Evolutionary conservation across 2,329 filamentous ascomycete genomes (phyloP), one percentile per base, ranked within the genome.

Genomic region (Hypoxylon rubiginosum): DNA sequence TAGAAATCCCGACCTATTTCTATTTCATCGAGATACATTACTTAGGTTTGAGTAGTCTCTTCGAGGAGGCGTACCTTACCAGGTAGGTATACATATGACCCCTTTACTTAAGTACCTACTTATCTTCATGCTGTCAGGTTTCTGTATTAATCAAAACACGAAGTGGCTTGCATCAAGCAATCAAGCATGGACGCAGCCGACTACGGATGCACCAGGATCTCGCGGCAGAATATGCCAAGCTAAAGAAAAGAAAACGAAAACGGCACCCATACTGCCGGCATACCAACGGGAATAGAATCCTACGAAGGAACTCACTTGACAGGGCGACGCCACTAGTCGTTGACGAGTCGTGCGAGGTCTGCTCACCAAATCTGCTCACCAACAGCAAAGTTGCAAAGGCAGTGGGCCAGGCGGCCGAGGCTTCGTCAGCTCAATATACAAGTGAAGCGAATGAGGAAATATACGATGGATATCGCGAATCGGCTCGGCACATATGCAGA

Each of bases 341-440:
- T 17, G 17, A 15, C 36, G 21, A 43, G n/a, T 57, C 30, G 13
- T 36, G 30, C 52, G 41, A 60, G 41, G 53, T 59, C 50, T 58
- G 28, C 28, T 48, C 48, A 43, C 17, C 39, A n/a, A n/a, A n/a
- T n/a, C n/a, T n/a, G n/a, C n/a, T n/a, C n/a, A n/a, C n/a, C n/a
- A 19, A 19, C 48, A 50, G 46, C 46, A 28, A 50, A n/a, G 51
- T 13, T 51, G 34, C 58, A 52, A 46, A 19, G 21, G 48, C 49
- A 45, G 58, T 51, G 52, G 56, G 30, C 53, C 58, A 59, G 50
- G 58, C 10, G 26, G 34, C 34, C 54, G 32, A 67, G 63, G 66
- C 51, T 58, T 71, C 66, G 68, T 71, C 68, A 71, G 68, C 68
- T 65, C 58, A 71, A 69, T 69, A 64, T 69, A 57, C 48, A 17